Evolutionary conservation across 75 land plant genomes (phyloP).

Genomic region (Chamaecyparis obtusa): DNA sequence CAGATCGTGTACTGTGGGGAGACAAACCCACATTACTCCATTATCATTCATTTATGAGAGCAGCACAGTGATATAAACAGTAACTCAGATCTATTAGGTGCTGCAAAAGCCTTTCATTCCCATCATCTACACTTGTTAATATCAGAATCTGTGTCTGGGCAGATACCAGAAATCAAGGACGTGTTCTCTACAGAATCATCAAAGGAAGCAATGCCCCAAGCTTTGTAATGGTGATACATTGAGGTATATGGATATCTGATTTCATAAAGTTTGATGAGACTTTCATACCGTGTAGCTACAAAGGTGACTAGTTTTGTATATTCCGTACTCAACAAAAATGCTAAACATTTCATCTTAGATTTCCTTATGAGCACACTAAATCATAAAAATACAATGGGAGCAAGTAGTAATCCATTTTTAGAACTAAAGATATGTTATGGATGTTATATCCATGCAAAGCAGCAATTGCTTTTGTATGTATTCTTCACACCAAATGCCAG

Average conservation of each 20-base stretch:
- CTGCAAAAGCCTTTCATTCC: background rate
- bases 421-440: background rate
- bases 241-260: background rate
- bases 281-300: background rate
- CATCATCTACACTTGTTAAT: background rate
- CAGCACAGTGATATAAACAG: background rate
- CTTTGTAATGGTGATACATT: background rate
- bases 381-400: background rate
- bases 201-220: background rate
- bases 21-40: background rate
- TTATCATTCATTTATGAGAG: background rate
- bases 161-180: background rate
- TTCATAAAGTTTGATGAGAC: background rate
- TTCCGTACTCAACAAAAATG: background rate
- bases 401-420: background rate
- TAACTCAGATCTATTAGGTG: background rate
- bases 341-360: background rate
- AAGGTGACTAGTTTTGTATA: background rate
- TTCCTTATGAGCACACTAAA: background rate
- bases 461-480: background rate
- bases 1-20: background rate
- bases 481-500: no score
- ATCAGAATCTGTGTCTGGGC: background rate
- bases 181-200: background rate
- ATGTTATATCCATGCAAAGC: background rate